Evolutionary conservation across 1,284 basidiomycete genomes (phyloP).

Genomic region (Boletus sp.): DNA sequence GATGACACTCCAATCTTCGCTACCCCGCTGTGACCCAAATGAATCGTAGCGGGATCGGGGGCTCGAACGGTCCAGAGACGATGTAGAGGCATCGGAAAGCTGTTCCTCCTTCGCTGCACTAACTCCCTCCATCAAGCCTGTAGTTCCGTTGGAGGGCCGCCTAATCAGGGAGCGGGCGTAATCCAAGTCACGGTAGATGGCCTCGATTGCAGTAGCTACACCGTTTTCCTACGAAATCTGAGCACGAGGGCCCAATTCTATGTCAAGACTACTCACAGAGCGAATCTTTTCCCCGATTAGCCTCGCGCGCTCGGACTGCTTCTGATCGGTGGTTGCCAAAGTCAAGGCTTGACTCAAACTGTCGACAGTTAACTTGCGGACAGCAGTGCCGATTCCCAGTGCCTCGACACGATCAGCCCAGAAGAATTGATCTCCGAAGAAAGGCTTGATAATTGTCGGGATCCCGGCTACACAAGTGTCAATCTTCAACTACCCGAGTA

Average conservation of each 20-base stretch:
- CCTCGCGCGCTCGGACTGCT: conserved; percentile 84
- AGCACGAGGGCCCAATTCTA: conserved; percentile 6
- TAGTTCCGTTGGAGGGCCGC: conserved; percentile 37
- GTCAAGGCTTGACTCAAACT: conserved; percentile 74
- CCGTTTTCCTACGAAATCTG: conserved; percentile 72
- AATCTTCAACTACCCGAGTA: neutral
- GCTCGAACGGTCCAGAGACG: conserved; percentile 33
- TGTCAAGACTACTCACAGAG: conserved; percentile 46
- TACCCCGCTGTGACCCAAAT: conserved; percentile 51
- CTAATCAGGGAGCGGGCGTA: conserved; percentile 84
- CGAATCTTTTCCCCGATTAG: conserved; percentile 83
- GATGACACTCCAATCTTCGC: conserved; percentile 83
- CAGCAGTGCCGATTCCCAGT: conserved; percentile 83
- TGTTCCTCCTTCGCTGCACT: conserved; percentile 45
- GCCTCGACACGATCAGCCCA: conserved; percentile 96
- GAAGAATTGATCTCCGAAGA: conserved; percentile 98
- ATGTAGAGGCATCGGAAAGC: conserved; percentile 26
- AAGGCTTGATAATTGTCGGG: conserved; percentile 95
- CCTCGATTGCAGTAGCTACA: conserved; percentile 83
- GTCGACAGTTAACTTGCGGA: conserved; percentile 83
- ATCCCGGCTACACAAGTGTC: conserved; percentile 65
- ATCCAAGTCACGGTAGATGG: conserved; percentile 90
- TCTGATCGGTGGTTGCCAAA: conserved; percentile 81
- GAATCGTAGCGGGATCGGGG: conserved; percentile 58
- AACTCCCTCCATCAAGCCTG: conserved; percentile 41